Percentiles rank a stretch among this genome's conserved stretches.
These are phyloP conservation scores for Monosporascus sp. DNA, from an alignment of 2,329 filamentous ascomycete genomes.

Conservation along the genomic window DNA sequence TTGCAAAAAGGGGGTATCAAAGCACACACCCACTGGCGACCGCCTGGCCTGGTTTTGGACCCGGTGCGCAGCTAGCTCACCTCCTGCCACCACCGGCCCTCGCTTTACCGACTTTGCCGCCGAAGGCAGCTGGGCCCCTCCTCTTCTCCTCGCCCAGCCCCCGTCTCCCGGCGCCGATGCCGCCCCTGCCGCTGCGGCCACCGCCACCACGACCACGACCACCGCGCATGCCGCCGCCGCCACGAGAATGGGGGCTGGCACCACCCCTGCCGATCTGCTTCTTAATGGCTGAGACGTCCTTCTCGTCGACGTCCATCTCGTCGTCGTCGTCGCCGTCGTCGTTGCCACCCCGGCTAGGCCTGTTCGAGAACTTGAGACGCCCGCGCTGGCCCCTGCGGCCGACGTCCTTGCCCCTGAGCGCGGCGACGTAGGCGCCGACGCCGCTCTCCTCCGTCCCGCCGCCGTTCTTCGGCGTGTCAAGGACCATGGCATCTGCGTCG, in stretches of 20 bases:
- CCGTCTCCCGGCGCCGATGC: constrained; percentile 39
- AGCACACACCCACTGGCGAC: neutral
- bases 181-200: constrained; percentile 29
- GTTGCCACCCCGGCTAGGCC: constrained; percentile 37
- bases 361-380: constrained; percentile 67
- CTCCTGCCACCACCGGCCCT: constrained; percentile 23
- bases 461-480: constrained; percentile 45
- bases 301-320: constrained; percentile 48
- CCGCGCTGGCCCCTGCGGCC: constrained; percentile 60
- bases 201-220: constrained; percentile 18
- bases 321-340: constrained; percentile 44
- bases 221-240: neutral
- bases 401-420: constrained; percentile 61
- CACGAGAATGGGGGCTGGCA: constrained; percentile 7
- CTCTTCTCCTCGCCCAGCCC: constrained; percentile 47
- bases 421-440: constrained; percentile 64
- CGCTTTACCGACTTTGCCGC: constrained; percentile 36
- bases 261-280: constrained; percentile 35
- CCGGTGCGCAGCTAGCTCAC: constrained; percentile 5
- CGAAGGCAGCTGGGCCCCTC: constrained; percentile 31
- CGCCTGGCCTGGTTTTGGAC: too few relatives aligned
- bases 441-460: constrained; percentile 44
- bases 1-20: neutral
- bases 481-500: constrained; percentile 51
- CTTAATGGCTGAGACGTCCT: constrained; percentile 44